These are phyloP conservation scores for Aphanomyces astaci DNA, from an alignment of 352 stramenopile genomes.

Conservation along the genomic window DNA sequence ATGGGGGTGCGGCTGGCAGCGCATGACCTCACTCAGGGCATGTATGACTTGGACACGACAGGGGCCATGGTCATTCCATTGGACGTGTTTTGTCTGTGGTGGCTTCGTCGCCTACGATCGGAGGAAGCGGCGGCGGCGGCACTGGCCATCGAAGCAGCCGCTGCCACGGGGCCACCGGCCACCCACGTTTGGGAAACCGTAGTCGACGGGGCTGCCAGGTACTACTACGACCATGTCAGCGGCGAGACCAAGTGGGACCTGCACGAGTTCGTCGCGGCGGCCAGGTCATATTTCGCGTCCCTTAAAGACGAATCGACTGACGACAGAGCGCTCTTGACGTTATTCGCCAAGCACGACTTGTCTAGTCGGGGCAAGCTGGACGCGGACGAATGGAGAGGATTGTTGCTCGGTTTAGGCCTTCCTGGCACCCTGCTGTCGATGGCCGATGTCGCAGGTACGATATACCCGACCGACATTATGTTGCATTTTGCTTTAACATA, in stretches of 20 bases:
- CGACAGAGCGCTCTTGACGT: background rate
- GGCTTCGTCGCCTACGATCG: constrained; percentile 29
- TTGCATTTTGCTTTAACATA: background rate
- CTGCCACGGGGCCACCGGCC: constrained; percentile 22
- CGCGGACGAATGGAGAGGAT: constrained; percentile 2
- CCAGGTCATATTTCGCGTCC: constrained; percentile 12
- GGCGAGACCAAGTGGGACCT: constrained; percentile 49
- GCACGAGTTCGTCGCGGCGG: constrained; percentile 27
- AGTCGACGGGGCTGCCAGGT: constrained; percentile 26
- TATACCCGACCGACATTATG: too few species aligned
- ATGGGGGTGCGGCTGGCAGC: background rate
- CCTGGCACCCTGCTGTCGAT: background rate
- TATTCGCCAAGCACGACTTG: constrained; percentile 8
- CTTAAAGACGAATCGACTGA: background rate
- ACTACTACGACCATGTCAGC: constrained; percentile 46
- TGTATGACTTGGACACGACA: constrained; percentile 43
- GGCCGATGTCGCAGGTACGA: constrained; percentile 2
- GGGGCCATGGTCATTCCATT: constrained; percentile 51
- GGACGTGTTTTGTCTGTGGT: constrained; percentile 46
- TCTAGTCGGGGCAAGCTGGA: background rate
- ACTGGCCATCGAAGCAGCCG: constrained; percentile 9
- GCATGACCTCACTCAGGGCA: constrained; percentile 19
- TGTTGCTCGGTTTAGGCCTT: constrained; percentile 1
- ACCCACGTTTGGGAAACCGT: constrained; percentile 48
- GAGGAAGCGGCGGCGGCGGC: background rate